Percentiles rank a stretch among this genome's conserved stretches.
These are phyloP conservation scores for Carex myosuroides DNA, from an alignment of 176 grass and related monocot species.

Conservation along the genomic window DNA sequence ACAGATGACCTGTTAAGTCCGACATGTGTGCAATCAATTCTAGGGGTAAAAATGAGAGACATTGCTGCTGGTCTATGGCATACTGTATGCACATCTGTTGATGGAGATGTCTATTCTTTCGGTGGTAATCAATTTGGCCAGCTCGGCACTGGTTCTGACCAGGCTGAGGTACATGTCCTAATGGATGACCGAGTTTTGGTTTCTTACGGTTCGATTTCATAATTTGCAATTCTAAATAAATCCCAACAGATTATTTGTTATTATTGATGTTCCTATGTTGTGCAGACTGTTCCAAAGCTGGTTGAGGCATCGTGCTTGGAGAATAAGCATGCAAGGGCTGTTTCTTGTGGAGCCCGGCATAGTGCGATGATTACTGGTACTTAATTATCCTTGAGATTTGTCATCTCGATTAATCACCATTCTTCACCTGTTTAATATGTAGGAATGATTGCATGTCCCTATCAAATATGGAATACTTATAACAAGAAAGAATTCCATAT, in stretches of 20 bases:
- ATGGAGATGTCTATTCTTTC: conserved; percentile 92
- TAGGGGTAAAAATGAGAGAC: conserved; percentile 75
- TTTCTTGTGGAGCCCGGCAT: conserved; percentile 95
- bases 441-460: not conserved
- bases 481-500: not conserved
- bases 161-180: conserved; percentile 63
- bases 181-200: not conserved
- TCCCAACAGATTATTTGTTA: not conserved
- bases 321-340: conserved; percentile 67
- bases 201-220: not conserved
- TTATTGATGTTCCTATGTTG: conserved; percentile 3
- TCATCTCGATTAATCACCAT: not conserved
- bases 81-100: conserved; percentile 76
- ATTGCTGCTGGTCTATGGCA: conserved; percentile 94
- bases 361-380: conserved; percentile 95
- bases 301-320: conserved; percentile 79
- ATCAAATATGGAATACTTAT: not conserved
- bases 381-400: not conserved
- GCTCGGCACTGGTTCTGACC: conserved; percentile 93
- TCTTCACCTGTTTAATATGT: not conserved
- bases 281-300: conserved; percentile 88
- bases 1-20: conserved; percentile 90
- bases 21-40: conserved; percentile 78
- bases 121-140: conserved; percentile 98
- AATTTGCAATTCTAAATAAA: not conserved